phyloP scores from a whole-genome alignment of 768 basidiomycete species.

The Xerocomus spinulosus region DNA sequence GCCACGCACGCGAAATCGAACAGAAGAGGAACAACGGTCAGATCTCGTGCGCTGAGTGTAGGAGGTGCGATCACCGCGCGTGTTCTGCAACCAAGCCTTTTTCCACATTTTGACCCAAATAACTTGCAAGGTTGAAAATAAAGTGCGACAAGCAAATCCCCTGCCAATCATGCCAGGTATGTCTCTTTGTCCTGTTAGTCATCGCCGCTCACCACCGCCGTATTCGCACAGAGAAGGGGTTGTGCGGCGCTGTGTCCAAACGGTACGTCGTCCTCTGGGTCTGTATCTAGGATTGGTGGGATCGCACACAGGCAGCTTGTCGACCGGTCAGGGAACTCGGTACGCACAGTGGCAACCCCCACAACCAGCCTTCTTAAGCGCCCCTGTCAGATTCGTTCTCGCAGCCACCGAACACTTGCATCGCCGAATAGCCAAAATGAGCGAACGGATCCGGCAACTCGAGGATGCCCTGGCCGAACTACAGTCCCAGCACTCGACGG shows the following conservation, averaged over 20 bases:
- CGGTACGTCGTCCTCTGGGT: conserved; percentile 34
- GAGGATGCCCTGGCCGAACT: conserved; percentile 56
- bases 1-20: conserved; percentile 63
- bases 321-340: conserved; percentile 78
- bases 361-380: conserved; percentile 9
- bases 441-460: conserved; percentile 50
- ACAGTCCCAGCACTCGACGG: conserved; percentile 47
- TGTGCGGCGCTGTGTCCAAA: conserved; percentile 71
- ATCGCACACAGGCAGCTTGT: conserved; percentile 51
- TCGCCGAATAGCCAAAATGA: conserved; percentile 48
- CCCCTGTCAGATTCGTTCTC: conserved; percentile 44
- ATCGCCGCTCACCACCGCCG: too few species aligned
- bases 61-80: conserved; percentile 62
- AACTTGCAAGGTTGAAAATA: conserved; percentile 61
- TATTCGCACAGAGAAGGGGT: conserved; percentile 52
- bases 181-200: conserved; percentile 12
- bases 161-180: conserved; percentile 69
- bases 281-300: background rate
- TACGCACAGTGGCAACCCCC: conserved; percentile 21
- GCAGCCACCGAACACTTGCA: conserved; percentile 67
- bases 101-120: conserved; percentile 22
- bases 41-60: conserved; percentile 79
- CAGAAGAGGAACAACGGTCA: conserved; percentile 70
- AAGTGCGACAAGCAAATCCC: conserved; percentile 82
- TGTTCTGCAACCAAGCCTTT: conserved; percentile 19